A percentile compares a stretch with the other conserved stretches of the same genome.
These are phyloP conservation scores for Oryza coarctata DNA, from an alignment of 176 grass and related monocot genomes.

Conservation along the genomic window DNA sequence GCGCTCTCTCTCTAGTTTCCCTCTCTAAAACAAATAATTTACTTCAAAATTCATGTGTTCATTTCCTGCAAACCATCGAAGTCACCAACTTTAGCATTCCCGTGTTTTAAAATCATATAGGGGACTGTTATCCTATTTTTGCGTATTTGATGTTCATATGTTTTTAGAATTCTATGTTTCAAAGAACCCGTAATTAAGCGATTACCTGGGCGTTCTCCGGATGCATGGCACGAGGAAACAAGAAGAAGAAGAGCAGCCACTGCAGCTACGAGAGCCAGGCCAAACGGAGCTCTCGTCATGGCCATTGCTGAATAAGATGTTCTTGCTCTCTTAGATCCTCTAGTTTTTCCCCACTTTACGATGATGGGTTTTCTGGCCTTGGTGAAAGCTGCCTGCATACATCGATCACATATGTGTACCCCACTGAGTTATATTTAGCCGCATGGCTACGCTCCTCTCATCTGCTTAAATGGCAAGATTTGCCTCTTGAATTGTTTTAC, in stretches of 20 bases:
- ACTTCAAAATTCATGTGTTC: no score
- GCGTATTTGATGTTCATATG: no score
- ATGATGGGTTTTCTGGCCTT: background rate
- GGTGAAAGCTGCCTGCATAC: no score
- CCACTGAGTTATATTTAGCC: background rate
- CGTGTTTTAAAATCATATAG: no score
- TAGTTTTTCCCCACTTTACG: background rate
- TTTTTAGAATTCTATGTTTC: no score
- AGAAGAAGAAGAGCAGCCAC: background rate
- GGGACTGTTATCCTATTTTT: no score
- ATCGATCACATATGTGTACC: background rate
- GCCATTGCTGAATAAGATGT: background rate
- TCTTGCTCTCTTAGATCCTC: background rate
- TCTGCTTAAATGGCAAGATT: background rate
- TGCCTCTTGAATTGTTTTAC: background rate
- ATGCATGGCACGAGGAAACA: background rate
- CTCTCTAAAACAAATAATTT: no score
- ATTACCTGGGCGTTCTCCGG: background rate
- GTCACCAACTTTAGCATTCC: no score
- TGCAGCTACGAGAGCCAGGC: background rate
- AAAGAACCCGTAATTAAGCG: no score
- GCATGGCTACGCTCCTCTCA: background rate
- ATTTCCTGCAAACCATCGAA: no score
- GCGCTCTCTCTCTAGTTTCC: no score
- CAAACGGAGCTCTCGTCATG: background rate